Conservation (phyloP, 768 basidiomycete species). For the Lactifluus echinatus region DNA sequence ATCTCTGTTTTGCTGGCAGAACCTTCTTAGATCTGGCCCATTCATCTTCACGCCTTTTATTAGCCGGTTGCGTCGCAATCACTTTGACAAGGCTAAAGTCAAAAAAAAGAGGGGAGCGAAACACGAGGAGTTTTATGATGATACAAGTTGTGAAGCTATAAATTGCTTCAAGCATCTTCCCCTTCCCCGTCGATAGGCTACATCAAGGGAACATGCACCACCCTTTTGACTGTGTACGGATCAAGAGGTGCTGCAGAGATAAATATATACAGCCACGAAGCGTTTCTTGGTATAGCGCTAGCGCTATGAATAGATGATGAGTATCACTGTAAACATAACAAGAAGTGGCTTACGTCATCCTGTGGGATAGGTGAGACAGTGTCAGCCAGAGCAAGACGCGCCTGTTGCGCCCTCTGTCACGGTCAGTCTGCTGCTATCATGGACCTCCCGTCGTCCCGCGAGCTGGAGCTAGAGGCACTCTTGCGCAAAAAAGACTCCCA, state of each 20-base stretch:
- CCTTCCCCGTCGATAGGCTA: too few species aligned
- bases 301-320: neutral
- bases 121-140: neutral
- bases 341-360: conserved; percentile 11
- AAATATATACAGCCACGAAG: neutral
- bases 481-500: conserved; percentile 70
- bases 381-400: conserved; percentile 7
- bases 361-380: conserved; percentile 1
- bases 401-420: conserved; percentile 14
- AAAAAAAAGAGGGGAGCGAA: neutral
- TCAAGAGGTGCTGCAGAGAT: neutral
- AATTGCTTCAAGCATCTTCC: neutral
- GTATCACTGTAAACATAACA: neutral
- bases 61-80: neutral
- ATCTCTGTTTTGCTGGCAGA: neutral
- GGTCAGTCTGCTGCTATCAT: conserved; percentile 30
- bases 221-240: neutral
- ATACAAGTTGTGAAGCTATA: neutral
- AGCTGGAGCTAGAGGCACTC: conserved; percentile 73
- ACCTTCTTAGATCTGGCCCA: neutral
- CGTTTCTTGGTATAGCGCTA: neutral
- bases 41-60: neutral
- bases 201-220: neutral
- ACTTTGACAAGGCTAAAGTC: neutral
- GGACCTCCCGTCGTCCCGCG: conserved; percentile 65